Evolutionary conservation across 371 early-diverging fungal species (phyloP), one percentile per base, ranked within the genome.

Genomic region (Funneliformis caledonium): DNA sequence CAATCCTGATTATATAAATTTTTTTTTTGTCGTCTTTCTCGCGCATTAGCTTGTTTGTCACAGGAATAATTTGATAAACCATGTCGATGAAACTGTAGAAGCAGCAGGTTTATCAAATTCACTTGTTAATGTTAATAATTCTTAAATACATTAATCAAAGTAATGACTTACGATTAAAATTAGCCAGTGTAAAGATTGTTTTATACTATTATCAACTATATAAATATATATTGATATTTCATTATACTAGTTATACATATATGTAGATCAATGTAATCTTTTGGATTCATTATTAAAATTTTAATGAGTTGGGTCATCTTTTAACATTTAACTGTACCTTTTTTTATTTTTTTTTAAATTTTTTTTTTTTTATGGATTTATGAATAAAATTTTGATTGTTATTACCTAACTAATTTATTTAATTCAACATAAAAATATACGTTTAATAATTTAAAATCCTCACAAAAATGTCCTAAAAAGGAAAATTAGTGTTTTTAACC

Each of bases 31-130:
- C 0, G 12, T 72, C 47, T 22, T 50, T 72, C 14, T 72, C n/a
- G 43, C 6, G 33, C 62, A 12, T 33, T 52, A 78, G 78, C 48
- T 78, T 33, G 69, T 59, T 33, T 87, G 82, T 67, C 80, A 83
- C 82, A 81, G 86, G 45, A 61, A 72, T 12, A 86, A 84, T 42
- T 78, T 87, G 76, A 72, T 83, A 12, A 85, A 87, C 47, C 68
- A 80, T 56, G 6, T 80, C 10, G 80, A 74, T 42, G 83, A 81
- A 80, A 83, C 88, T 31, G 82, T 87, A 45, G 83, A 82, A 47
- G 87, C 84, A 52, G 87, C 78, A 9, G 78, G 68, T 48, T 52
- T 78, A 64, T 19, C 37, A 22, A 78, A 78, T 78, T 45, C 61
- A 43, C 62, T 50, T 59, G 43, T 76, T 43, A 76, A 60, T 62